Conservation (phyloP, 148 eudicot species). For the Camellia granthamiana region DNA sequence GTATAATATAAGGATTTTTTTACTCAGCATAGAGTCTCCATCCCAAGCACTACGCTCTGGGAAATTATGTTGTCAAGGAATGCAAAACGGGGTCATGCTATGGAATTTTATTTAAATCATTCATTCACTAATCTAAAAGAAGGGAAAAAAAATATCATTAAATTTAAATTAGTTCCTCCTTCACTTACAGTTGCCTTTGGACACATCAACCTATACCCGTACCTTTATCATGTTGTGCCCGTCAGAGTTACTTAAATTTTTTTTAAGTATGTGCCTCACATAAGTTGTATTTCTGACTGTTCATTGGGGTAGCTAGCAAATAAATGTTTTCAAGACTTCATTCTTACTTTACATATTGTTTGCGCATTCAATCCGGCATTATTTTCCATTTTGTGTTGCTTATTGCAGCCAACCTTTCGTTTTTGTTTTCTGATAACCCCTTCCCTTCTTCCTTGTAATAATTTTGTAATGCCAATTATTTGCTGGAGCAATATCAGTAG, state of each 20-base stretch:
- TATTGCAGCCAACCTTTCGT: background rate
- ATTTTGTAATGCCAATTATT: background rate
- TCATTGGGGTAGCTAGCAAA: too few species aligned
- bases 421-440: background rate
- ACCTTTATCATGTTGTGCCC: background rate
- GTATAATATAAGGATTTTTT: too few species aligned
- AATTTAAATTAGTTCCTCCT: background rate
- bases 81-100: too few species aligned
- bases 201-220: background rate
- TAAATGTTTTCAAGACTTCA: too few species aligned
- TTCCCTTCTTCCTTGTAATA: background rate
- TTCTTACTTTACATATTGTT: background rate
- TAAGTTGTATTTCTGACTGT: too few species aligned
- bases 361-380: conserved; percentile 5
- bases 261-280: background rate
- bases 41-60: too few species aligned
- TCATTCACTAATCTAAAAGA: too few species aligned
- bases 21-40: too few species aligned
- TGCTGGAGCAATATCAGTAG: background rate
- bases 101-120: too few species aligned
- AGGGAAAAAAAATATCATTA: too few species aligned
- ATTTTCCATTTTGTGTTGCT: background rate
- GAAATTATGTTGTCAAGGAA: too few species aligned
- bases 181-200: background rate
- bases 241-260: background rate